Evolutionary conservation across 345 rosid genomes (phyloP).

Genomic region (Eucalyptus cloeziana): DNA sequence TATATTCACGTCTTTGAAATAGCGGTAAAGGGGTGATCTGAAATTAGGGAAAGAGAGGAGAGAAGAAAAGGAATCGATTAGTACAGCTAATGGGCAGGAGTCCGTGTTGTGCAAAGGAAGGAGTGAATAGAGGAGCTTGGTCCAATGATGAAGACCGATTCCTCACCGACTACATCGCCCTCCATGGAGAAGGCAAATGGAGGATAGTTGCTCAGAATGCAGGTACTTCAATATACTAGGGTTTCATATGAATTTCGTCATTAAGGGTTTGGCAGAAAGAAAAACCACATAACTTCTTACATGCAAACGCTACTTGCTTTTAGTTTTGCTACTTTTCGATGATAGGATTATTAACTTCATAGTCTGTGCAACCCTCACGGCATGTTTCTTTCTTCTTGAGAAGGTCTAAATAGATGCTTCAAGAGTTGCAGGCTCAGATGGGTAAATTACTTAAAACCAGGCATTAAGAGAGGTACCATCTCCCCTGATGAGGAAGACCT

Average conservation of each 20-base stretch:
- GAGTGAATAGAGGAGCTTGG: conserved; percentile 30
- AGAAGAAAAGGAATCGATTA: not conserved
- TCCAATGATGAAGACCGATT: conserved; percentile 26
- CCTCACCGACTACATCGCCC: conserved; percentile 14
- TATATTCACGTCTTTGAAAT: not conserved
- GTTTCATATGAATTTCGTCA: not conserved
- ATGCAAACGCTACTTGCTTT: not conserved
- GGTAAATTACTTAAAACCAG: conserved; percentile 30
- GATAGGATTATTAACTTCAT: not conserved
- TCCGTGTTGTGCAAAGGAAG: conserved; percentile 21
- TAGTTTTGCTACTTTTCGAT: not conserved
- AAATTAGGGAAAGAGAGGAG: not conserved
- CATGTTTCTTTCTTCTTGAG: not conserved
- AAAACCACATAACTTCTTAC: not conserved
- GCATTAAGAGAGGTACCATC: conserved; percentile 25
- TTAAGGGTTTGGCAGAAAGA: not conserved
- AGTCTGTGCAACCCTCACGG: not conserved
- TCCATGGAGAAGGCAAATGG: conserved; percentile 40
- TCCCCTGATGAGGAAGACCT: conserved; percentile 23
- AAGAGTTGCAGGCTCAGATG: conserved; percentile 37
- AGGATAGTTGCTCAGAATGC: conserved; percentile 22
- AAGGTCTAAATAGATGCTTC: conserved; percentile 27
- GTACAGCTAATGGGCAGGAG: not conserved
- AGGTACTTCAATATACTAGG: conserved; percentile 1
- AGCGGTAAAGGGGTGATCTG: not conserved